Conservation (phyloP, 2,329 filamentous ascomycete species). For the Pseudogymnoascus sp. region DNA sequence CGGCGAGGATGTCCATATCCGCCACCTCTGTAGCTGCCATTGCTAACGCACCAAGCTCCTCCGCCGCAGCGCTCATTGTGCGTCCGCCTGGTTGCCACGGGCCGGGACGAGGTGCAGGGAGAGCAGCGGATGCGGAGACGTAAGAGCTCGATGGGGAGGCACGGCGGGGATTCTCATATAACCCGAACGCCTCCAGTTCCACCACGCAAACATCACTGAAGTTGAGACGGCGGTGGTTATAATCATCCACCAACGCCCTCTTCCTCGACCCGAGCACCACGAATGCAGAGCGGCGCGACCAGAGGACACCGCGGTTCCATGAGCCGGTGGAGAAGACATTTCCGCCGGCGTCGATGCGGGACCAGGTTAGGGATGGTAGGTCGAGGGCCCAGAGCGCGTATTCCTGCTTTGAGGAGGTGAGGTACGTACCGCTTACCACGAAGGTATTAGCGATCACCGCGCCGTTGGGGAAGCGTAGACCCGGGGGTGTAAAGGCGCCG, state of each 20-base stretch:
- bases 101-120: slow-evolving; percentile 33
- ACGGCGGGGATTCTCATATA: slow-evolving; percentile 90
- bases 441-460: slow-evolving; percentile 94
- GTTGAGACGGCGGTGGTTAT: slow-evolving; percentile 95
- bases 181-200: slow-evolving; percentile 90
- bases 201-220: slow-evolving; percentile 96
- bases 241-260: slow-evolving; percentile 89
- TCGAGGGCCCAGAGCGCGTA: slow-evolving; percentile 96
- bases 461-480: slow-evolving; percentile 89
- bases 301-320: slow-evolving; percentile 92
- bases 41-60: slow-evolving; percentile 76
- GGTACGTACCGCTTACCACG: slow-evolving; percentile 92
- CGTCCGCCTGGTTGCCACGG: slow-evolving; percentile 66
- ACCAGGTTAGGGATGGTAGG: slow-evolving; percentile 81
- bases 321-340: slow-evolving; percentile 94
- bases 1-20: slow-evolving; percentile 94
- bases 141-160: slow-evolving; percentile 72
- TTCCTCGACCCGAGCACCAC: slow-evolving; percentile 92
- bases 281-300: slow-evolving; percentile 89
- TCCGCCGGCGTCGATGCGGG: slow-evolving; percentile 87
- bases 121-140: slow-evolving; percentile 70
- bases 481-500: slow-evolving; percentile 77
- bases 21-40: slow-evolving; percentile 74
- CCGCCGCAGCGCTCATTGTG: slow-evolving; percentile 65
- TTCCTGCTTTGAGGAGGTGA: slow-evolving; percentile 96